Percentiles rank a stretch among this genome's conserved stretches.
These are phyloP conservation scores for Sporormia fimetaria DNA, from an alignment of 495 filamentous ascomycete genomes.

Conservation along the genomic window DNA sequence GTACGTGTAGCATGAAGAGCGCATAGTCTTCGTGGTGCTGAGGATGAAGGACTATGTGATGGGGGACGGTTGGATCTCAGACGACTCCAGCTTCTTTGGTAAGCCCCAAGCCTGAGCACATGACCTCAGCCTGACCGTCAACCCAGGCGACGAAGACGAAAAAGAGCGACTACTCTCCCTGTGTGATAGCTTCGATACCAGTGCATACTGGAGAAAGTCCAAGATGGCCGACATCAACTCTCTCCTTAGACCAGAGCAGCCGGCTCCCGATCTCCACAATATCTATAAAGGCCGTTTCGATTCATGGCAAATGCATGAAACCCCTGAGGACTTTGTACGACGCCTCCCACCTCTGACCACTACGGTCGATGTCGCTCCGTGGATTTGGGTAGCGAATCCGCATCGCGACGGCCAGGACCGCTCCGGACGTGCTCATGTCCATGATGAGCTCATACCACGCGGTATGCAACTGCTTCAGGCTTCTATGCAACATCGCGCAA, in stretches of 20 bases:
- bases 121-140: not conserved
- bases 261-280: constrained; percentile 34
- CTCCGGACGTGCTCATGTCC: constrained; percentile 12
- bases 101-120: not conserved
- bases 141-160: constrained; percentile 18
- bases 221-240: constrained; percentile 4
- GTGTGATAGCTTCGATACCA: constrained; percentile 6
- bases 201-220: constrained; percentile 2
- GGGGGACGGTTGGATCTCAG: constrained; percentile 28
- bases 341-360: constrained; percentile 53
- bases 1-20: not conserved
- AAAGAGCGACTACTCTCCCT: constrained; percentile 10
- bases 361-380: constrained; percentile 35
- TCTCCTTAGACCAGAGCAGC: not conserved
- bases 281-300: constrained; percentile 33
- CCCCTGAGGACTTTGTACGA: constrained; percentile 47
- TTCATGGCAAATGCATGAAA: constrained; percentile 47
- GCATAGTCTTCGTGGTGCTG: not conserved
- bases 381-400: constrained; percentile 59
- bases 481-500: constrained; percentile 33
- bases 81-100: constrained; percentile 34
- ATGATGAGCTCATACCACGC: constrained; percentile 37
- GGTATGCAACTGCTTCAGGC: constrained; percentile 36
- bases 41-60: constrained; percentile 23
- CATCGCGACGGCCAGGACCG: constrained; percentile 13